These are phyloP conservation scores for Barbatosphaeria neglecta DNA, from an alignment of 495 filamentous ascomycete genomes.

Conservation along the genomic window DNA sequence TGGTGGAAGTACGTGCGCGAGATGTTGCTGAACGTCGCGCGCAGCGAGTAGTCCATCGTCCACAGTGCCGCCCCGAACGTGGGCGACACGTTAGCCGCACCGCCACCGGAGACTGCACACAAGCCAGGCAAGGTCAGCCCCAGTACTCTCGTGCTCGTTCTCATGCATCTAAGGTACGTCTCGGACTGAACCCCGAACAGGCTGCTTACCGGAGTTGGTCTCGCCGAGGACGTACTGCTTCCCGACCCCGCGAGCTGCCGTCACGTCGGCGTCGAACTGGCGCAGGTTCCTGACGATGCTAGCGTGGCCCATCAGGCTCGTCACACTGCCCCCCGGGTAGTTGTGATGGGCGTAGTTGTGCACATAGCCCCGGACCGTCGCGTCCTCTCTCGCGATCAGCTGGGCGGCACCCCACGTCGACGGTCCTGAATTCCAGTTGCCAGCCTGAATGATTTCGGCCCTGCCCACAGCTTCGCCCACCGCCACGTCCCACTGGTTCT, in stretches of 20 bases:
- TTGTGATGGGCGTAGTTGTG: conserved; percentile 47
- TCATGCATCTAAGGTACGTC: no score
- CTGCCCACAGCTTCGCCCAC: conserved; percentile 37
- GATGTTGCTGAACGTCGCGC: conserved; percentile 31
- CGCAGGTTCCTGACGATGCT: conserved; percentile 25
- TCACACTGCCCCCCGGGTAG: conserved; percentile 43
- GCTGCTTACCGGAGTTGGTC: conserved; percentile 45
- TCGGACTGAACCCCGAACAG: no score
- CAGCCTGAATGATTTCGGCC: conserved; percentile 39
- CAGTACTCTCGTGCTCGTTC: neutral
- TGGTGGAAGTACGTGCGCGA: conserved; percentile 50
- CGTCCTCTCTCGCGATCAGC: conserved; percentile 36
- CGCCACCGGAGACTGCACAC: conserved; percentile 31
- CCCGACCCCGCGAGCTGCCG: conserved; percentile 27
- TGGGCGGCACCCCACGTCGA: conserved; percentile 39
- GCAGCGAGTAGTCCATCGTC: conserved; percentile 49
- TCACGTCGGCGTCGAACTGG: conserved; percentile 37
- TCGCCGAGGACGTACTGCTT: conserved; percentile 49
- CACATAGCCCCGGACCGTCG: conserved; percentile 36
- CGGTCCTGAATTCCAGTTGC: conserved; percentile 44
- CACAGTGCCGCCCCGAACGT: conserved; percentile 48
- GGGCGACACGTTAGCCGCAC: conserved; percentile 39
- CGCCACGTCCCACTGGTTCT: conserved; percentile 41
- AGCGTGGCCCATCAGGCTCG: conserved; percentile 41
- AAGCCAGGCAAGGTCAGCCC: neutral